Conservation (phyloP, 2,329 filamentous ascomycete genomes). For the Neoascochyta sp. region DNA sequence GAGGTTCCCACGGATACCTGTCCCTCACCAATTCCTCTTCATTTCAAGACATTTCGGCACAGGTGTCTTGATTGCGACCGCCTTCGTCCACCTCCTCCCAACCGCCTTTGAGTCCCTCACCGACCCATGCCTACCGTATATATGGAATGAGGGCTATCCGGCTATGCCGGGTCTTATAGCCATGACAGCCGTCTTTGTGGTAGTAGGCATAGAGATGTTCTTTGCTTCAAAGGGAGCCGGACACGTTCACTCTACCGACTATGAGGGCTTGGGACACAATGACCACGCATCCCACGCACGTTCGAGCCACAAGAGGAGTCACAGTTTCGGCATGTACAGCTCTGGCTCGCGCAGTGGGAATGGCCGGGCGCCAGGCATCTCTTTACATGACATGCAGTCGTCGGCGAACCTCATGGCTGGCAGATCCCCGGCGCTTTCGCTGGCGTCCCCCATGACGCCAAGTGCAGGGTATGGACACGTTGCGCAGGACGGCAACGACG, state of each 20-base stretch:
- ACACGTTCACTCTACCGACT: slow-evolving; percentile 55
- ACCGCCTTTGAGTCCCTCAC: slow-evolving; percentile 41
- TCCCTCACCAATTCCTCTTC: slow-evolving; percentile 41
- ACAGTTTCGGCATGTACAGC: slow-evolving; percentile 33
- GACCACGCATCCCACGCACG: slow-evolving; percentile 13
- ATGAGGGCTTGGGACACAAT: slow-evolving; percentile 42
- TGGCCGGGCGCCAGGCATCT: slow-evolving; percentile 27
- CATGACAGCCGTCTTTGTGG: slow-evolving; percentile 50
- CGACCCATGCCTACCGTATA: slow-evolving; percentile 39
- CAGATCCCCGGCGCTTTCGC: slow-evolving; percentile 30
- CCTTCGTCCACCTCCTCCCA: slow-evolving; percentile 42
- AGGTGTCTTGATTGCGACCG: slow-evolving; percentile 41
- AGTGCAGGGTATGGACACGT: slow-evolving; percentile 6
- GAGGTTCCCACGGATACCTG: slow-evolving; percentile 36
- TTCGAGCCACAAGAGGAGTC: slow-evolving; percentile 27
- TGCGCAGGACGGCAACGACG: slow-evolving; percentile 13
- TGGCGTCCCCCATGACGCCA: slow-evolving; percentile 21
- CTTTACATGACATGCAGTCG: slow-evolving; percentile 29
- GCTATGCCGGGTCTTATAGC: slow-evolving; percentile 41
- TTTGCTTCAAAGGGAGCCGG: slow-evolving; percentile 68
- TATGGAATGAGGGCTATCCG: slow-evolving; percentile 40
- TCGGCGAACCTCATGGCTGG: slow-evolving; percentile 34
- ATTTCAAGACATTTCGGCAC: slow-evolving; percentile 41
- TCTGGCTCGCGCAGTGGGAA: slow-evolving; percentile 18
- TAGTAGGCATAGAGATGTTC: slow-evolving; percentile 84